These are phyloP conservation scores for Amoebophrya sp. DNA, from an alignment of 169 alveolate species.

Conservation along the genomic window DNA sequence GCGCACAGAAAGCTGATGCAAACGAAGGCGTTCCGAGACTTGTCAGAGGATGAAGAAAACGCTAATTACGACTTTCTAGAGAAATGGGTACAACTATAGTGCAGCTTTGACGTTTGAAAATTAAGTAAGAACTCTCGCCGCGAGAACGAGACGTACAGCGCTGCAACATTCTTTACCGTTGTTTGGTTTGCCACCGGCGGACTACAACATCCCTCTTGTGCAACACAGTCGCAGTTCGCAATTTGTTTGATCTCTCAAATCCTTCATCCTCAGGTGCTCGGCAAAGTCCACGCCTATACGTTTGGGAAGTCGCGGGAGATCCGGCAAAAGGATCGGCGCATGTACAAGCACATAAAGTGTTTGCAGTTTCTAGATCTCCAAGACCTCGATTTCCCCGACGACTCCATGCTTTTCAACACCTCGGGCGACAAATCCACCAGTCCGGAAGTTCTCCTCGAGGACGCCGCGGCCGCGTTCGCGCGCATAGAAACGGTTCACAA, in stretches of 20 bases:
- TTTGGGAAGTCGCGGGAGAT: not conserved
- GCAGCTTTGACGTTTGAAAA: no score
- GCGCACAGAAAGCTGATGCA: not conserved
- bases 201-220: no score
- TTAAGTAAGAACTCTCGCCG: no score
- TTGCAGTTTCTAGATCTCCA: not conserved
- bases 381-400: not conserved
- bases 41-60: not conserved
- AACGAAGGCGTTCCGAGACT: not conserved
- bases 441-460: not conserved
- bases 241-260: no score
- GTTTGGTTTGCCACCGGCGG: no score
- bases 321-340: not conserved
- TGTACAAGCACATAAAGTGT: not conserved
- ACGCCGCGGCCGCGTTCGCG: slow-evolving; percentile 8
- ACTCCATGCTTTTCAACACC: no score
- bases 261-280: not conserved
- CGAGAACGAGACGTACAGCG: no score
- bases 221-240: no score
- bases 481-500: not conserved
- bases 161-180: no score
- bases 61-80: not conserved
- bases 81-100: no score
- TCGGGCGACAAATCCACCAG: not conserved
- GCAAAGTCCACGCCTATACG: not conserved